Evolutionary conservation across 2,329 filamentous ascomycete genomes (phyloP), one percentile per base, ranked within the genome.

Genomic region (Phyllosticta capitalensis): DNA sequence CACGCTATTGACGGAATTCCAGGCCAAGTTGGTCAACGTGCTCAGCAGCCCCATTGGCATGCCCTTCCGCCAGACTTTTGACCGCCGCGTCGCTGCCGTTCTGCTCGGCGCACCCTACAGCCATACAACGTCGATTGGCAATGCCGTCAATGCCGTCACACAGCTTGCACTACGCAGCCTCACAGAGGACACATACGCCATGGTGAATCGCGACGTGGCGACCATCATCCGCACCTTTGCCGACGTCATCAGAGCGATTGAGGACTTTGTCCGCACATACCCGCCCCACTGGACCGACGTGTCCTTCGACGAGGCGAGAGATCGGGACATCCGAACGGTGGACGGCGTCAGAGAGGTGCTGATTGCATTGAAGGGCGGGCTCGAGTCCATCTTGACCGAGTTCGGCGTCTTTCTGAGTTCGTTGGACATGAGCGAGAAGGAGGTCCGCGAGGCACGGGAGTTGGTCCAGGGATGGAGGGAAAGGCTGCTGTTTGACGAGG

Each of bases 201-300:
- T 89, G 65, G 92, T 95, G n/a, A 87, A 95, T 64, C 80, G 85
- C 51, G 89, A 94, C 64, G 84, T 97, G 1, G 83, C 88, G 0
- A 75, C 75, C 54, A 86, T 95, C 60, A 83, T 96, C 55, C 83
- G 87, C 53, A 83, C 84, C 1, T 83, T 95, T 62, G 92, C 89
- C 0, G 66, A 71, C 0, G 84, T 88, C 0, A 85, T 91, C 59
- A 80, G 77, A 58, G 84, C 84, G 64, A 76, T 96, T 3, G 87
- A 95, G 67, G 74, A 70, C 1, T 90, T 95, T 68, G 79, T 84
- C 64, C 17, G 4, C 0, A 74, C 67, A 2, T 75, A 87, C 51
- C 79, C 83, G 1, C 72, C 83, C 3, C 89, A 94, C 72, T 95
- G 90, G 90, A 92, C 89, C 1, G 91, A 96, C 70, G 75, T 88